Evolutionary conservation across 305 asterid species (phyloP).

Genomic region (Fraxinus xanthoxyloides): DNA sequence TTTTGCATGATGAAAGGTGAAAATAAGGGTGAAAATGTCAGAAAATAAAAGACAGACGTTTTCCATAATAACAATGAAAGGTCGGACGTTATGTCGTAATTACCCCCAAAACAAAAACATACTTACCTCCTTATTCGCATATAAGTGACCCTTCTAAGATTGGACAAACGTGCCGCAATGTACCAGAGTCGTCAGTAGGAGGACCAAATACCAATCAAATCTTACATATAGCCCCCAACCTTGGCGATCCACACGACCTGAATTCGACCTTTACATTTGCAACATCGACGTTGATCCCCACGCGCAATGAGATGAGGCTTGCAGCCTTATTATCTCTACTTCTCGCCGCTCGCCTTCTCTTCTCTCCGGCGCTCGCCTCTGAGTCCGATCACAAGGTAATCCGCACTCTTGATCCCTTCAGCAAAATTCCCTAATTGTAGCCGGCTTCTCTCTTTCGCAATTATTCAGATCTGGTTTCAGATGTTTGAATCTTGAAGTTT

Average conservation of each 20-base stretch:
- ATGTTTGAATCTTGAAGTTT: neutral
- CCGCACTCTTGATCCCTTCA: slow-evolving; percentile 8
- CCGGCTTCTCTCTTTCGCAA: neutral
- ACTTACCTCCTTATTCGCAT: neutral
- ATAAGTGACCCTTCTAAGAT: no score
- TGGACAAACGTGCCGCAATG: neutral
- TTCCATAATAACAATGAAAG: no score
- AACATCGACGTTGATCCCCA: slow-evolving; percentile 31
- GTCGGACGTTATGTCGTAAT: no score
- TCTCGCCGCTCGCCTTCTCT: slow-evolving; percentile 27
- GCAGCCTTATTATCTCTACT: slow-evolving; percentile 34
- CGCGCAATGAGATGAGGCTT: slow-evolving; percentile 32
- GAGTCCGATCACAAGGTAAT: slow-evolving; percentile 63
- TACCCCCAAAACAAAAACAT: neutral
- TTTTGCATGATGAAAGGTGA: no score
- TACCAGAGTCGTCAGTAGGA: no score
- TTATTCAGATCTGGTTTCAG: neutral
- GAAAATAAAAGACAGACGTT: no score
- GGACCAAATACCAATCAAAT: neutral
- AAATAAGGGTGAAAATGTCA: no score
- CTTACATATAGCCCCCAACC: neutral
- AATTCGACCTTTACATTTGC: neutral
- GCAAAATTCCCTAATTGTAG: slow-evolving; percentile 32
- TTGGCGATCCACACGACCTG: neutral
- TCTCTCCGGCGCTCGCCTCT: slow-evolving; percentile 50